Conservation (phyloP, 2,329 filamentous ascomycete species). For the Penicillium sp. region DNA sequence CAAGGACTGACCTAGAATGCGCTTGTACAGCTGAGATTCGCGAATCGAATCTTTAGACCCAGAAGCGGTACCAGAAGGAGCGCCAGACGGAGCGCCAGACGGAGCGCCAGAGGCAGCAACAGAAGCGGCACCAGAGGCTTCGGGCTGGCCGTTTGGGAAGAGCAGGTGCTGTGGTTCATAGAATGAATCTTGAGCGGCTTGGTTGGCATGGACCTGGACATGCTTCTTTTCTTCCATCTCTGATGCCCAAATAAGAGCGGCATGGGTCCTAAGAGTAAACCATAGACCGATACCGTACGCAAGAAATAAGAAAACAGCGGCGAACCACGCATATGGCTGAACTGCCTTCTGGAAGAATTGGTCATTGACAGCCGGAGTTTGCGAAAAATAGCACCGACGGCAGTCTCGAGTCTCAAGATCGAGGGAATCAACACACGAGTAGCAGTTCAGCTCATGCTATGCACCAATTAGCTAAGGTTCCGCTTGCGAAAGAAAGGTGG, state of each 20-base stretch:
- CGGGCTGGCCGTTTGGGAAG: slow-evolving; percentile 31
- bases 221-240: slow-evolving; percentile 76
- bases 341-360: slow-evolving; percentile 89
- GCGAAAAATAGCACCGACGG: slow-evolving; percentile 89
- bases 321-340: slow-evolving; percentile 87
- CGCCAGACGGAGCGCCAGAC: slow-evolving; percentile 40
- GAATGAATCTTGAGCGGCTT: slow-evolving; percentile 29
- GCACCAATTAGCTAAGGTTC: slow-evolving; percentile 35
- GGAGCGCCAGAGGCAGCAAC: slow-evolving; percentile 28
- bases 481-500: not conserved
- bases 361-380: slow-evolving; percentile 78
- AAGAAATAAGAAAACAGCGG: slow-evolving; percentile 79
- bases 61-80: slow-evolving; percentile 47
- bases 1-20: slow-evolving; percentile 85
- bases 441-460: slow-evolving; percentile 86
- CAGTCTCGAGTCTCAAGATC: slow-evolving; percentile 62
- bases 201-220: slow-evolving; percentile 10
- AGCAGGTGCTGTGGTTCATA: slow-evolving; percentile 39
- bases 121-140: slow-evolving; percentile 37
- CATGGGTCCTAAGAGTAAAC: slow-evolving; percentile 94
- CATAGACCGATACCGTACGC: slow-evolving; percentile 92
- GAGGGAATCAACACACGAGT: slow-evolving; percentile 58
- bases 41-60: slow-evolving; percentile 68
- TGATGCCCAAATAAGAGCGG: slow-evolving; percentile 92
- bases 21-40: slow-evolving; percentile 86